A percentile compares a stretch with the other conserved stretches of the same genome.
Evolutionary conservation across 202 grass and related monocot species (phyloP).

Genomic region (Hordeum pubiflorum): DNA sequence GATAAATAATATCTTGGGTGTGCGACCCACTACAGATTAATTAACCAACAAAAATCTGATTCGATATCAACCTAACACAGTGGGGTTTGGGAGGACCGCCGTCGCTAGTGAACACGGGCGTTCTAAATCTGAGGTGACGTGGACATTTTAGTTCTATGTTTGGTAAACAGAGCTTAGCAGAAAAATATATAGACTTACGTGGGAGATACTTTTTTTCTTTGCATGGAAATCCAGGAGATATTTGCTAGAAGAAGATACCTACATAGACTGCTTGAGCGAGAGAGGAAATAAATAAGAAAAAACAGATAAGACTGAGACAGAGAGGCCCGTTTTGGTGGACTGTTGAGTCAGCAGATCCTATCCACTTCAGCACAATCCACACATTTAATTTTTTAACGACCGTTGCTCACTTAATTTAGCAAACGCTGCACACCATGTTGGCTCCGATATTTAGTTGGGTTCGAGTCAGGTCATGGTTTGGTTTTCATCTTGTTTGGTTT

Average conservation of each 20-base stretch:
- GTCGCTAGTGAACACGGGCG: slow-evolving; percentile 1
- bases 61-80: neutral
- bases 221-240: neutral
- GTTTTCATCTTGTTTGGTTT: too few relatives aligned
- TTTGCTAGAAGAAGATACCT: neutral
- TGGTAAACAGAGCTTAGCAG: neutral
- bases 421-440: too few relatives aligned
- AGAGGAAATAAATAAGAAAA: neutral
- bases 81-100: neutral
- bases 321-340: too few relatives aligned
- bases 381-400: too few relatives aligned
- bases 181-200: neutral
- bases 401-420: too few relatives aligned
- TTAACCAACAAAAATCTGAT: neutral
- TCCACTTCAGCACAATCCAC: too few relatives aligned
- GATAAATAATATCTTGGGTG: neutral
- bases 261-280: neutral
- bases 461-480: too few relatives aligned
- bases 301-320: neutral
- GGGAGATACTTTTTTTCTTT: slow-evolving; percentile 13
- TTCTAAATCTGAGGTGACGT: neutral
- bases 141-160: neutral
- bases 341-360: too few relatives aligned
- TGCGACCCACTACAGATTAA: neutral
- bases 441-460: too few relatives aligned